A percentile compares a stretch with the other conserved stretches of the same genome.
These are phyloP conservation scores for Ilex asprella DNA, from an alignment of 257 asterid species.

Conservation along the genomic window DNA sequence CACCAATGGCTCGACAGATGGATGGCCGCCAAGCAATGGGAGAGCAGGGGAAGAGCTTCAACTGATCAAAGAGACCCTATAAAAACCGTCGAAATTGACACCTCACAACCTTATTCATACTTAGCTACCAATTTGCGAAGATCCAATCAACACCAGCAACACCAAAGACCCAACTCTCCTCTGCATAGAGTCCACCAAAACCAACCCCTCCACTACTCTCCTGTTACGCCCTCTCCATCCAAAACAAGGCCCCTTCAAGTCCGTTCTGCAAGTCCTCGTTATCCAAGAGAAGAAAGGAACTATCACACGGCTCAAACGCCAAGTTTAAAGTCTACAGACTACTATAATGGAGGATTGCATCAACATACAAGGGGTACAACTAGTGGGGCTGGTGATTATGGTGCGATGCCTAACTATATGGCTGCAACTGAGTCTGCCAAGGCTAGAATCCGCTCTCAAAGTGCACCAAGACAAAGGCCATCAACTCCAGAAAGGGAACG, in stretches of 20 bases:
- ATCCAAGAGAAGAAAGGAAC: slow-evolving; percentile 24
- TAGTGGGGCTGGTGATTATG: not conserved
- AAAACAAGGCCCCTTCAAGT: slow-evolving; percentile 24
- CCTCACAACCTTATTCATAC: slow-evolving; percentile 22
- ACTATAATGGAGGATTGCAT: slow-evolving; percentile 9
- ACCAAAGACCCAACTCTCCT: slow-evolving; percentile 24
- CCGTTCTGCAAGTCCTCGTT: slow-evolving; percentile 34
- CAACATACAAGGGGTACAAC: slow-evolving; percentile 11
- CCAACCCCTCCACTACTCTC: slow-evolving; percentile 11
- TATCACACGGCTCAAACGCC: slow-evolving; percentile 25
- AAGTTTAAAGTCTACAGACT: slow-evolving; percentile 22
- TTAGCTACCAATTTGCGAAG: slow-evolving; percentile 12
- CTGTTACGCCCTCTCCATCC: slow-evolving; percentile 26
- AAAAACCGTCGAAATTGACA: slow-evolving; percentile 34
- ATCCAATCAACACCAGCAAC: slow-evolving; percentile 6
- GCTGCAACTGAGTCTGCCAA: slow-evolving; percentile 40
- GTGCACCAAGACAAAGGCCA: slow-evolving; percentile 38
- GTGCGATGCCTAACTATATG: slow-evolving; percentile 36
- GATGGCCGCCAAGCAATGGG: slow-evolving; percentile 32
- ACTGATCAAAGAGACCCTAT: slow-evolving; percentile 20
- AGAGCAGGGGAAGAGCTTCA: slow-evolving; percentile 29
- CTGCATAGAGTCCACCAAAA: slow-evolving; percentile 16
- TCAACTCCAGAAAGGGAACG: slow-evolving; percentile 35
- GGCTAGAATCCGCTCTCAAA: slow-evolving; percentile 32
- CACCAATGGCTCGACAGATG: slow-evolving; percentile 23